Base-by-base conservation (phyloP, 2,329 filamentous ascomycete genomes). In the Fusarium goolgardi region DNA sequence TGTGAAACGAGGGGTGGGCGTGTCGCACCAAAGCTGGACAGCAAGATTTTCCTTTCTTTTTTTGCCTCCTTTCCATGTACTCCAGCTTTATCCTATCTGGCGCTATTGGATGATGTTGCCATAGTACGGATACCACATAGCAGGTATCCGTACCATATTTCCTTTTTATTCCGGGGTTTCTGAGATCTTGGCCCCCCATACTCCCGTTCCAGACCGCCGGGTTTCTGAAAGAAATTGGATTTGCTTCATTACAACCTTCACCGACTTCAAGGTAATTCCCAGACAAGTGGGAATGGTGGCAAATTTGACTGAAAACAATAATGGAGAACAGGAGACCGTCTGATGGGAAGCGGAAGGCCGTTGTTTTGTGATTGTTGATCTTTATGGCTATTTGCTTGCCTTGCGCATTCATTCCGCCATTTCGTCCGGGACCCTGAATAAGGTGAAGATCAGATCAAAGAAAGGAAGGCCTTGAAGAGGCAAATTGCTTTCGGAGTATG, bases 141-240 rank as follows among this genome's bases (percentile, higher is more conserved):
- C 40, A 43, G 20, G 39, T 41, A 11, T 37, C 39, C 39, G 21
- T 41, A 16, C 40, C 46, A 29, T 53, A 64, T 55, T 61, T 60
- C 41, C 50, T 69, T 57, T 58, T 65, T 56, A 68, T 72, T 72
- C 65, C 32, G 65, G 71, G 70, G 71, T 63, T 45, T 45, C 32
- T 60, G 18, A 62, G 37, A 70, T 59, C 50, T 56, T 29, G 34
- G 46, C 62, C 62, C 60, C 64, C 50, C 18, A 32, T 43, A 20
- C 25, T 60, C 55, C 43, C 37, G 66, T 67, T 64, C 67, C 67
- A 69, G 66, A 70, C 67, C 66, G 63, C 66, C 58, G 67, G 67
- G 67, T 67, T 50, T 45, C 23, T 64, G 59, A 51, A 20, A 51
- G 29, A 67, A 60, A 49, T 63, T 39, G 23, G 32, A 13, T 39